Percentiles rank a stretch among this genome's conserved stretches.
These are phyloP conservation scores for Phaeophleospora eucalypticola DNA, from an alignment of 2,329 filamentous ascomycete genomes.

Conservation along the genomic window DNA sequence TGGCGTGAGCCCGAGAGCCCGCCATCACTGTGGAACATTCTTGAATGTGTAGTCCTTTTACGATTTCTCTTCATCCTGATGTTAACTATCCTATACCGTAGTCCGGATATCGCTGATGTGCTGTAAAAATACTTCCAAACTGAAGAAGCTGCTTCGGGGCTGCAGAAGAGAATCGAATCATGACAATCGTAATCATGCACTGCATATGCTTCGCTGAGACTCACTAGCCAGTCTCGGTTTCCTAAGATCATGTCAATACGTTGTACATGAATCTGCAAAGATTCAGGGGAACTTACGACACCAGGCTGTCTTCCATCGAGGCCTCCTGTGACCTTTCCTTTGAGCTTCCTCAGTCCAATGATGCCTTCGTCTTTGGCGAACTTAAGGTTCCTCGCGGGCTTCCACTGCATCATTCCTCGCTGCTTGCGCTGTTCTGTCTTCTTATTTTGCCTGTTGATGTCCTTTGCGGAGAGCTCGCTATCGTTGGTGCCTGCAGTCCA, in stretches of 20 bases:
- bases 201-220: neutral
- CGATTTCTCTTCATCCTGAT: too few relatives aligned
- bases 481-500: slow-evolving; percentile 32
- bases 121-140: too few relatives aligned
- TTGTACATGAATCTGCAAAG: neutral
- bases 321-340: slow-evolving; percentile 65
- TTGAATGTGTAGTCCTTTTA: too few relatives aligned
- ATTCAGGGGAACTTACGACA: slow-evolving; percentile 47
- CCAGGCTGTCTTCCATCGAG: slow-evolving; percentile 80
- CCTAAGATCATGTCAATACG: slow-evolving; percentile 14
- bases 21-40: too few relatives aligned
- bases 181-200: neutral
- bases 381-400: slow-evolving; percentile 75
- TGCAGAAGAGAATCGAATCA: neutral
- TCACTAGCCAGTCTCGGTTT: slow-evolving; percentile 21
- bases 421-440: slow-evolving; percentile 76
- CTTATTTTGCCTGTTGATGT: slow-evolving; percentile 64
- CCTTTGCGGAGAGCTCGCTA: slow-evolving; percentile 41
- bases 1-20: too few relatives aligned
- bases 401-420: slow-evolving; percentile 92
- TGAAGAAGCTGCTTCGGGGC: too few relatives aligned
- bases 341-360: slow-evolving; percentile 70
- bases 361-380: slow-evolving; percentile 87
- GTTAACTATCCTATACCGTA: too few relatives aligned
- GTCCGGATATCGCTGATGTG: too few relatives aligned